These are phyloP conservation scores for Aspergillus asperescens DNA, from an alignment of 495 filamentous ascomycete genomes.

Conservation along the genomic window DNA sequence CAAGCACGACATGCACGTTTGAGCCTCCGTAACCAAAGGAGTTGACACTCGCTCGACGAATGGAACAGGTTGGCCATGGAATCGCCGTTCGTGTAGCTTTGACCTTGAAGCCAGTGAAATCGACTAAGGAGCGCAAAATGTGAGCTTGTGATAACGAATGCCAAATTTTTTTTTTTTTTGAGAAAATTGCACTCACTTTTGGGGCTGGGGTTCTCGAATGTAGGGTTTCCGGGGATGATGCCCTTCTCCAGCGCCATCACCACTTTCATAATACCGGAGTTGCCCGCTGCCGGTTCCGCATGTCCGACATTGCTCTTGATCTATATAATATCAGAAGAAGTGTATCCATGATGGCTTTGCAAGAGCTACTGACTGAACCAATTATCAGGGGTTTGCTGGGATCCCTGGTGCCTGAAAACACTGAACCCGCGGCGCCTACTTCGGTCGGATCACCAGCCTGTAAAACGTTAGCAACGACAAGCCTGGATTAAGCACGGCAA, in stretches of 20 bases:
- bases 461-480: not conserved
- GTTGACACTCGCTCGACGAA: constrained; percentile 36
- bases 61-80: constrained; percentile 15
- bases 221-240: constrained; percentile 25
- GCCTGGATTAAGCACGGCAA: too few relatives aligned
- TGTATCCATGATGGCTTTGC: too few relatives aligned
- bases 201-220: constrained; percentile 23
- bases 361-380: constrained; percentile 15
- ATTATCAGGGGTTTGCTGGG: constrained; percentile 20
- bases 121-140: not conserved
- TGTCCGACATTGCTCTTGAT: constrained; percentile 32
- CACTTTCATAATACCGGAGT: constrained; percentile 44
- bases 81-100: not conserved
- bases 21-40: constrained; percentile 48
- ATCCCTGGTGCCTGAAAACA: constrained; percentile 15
- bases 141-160: too few relatives aligned
- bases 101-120: not conserved
- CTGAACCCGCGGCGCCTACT: constrained; percentile 16
- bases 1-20: constrained; percentile 41
- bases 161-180: not conserved
- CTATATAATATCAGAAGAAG: not conserved
- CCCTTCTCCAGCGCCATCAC: constrained; percentile 31
- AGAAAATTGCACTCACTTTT: constrained; percentile 9
- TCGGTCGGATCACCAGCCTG: constrained; percentile 25
- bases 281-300: constrained; percentile 33